Conservation (phyloP, 768 basidiomycete genomes). For the Phanerochaete carnosa region DNA sequence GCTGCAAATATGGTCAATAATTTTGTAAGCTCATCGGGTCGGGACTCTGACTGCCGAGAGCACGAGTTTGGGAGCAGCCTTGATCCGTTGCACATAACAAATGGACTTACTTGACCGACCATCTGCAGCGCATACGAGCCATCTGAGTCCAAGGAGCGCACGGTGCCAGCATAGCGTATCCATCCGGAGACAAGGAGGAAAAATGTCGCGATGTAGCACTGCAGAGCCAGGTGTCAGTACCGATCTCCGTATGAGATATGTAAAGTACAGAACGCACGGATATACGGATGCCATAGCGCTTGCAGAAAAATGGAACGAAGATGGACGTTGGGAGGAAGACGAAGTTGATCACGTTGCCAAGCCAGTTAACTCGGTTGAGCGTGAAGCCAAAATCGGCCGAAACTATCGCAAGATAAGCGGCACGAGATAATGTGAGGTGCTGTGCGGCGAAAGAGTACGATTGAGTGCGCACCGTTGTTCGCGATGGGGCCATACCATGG, state of each 20-base stretch:
- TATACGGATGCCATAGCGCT: slow-evolving; percentile 56
- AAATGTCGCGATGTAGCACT: slow-evolving; percentile 62
- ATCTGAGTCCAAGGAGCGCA: slow-evolving; percentile 43
- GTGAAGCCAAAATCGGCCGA: slow-evolving; percentile 64
- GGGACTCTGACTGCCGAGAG: too few relatives aligned
- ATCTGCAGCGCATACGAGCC: slow-evolving; percentile 66
- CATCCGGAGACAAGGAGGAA: slow-evolving; percentile 62
- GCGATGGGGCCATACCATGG: slow-evolving; percentile 88
- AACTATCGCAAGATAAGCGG: slow-evolving; percentile 42
- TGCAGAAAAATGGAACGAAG: slow-evolving; percentile 53
- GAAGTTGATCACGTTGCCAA: slow-evolving; percentile 64
- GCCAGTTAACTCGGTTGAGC: slow-evolving; percentile 75
- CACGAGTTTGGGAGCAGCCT: too few relatives aligned
- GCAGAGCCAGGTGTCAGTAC: not conserved
- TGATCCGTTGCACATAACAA: not conserved
- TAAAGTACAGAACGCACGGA: slow-evolving; percentile 46
- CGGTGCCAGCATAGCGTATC: slow-evolving; percentile 74
- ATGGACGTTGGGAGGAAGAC: slow-evolving; percentile 63
- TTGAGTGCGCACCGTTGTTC: slow-evolving; percentile 47
- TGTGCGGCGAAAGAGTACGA: not conserved
- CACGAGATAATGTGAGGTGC: not conserved
- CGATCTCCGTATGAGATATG: not conserved
- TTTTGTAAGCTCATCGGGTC: not conserved
- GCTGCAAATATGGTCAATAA: slow-evolving; percentile 30
- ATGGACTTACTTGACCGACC: slow-evolving; percentile 62